phyloP scores from a whole-genome alignment of 1,284 basidiomycete species.

The Tilletia indica region DNA sequence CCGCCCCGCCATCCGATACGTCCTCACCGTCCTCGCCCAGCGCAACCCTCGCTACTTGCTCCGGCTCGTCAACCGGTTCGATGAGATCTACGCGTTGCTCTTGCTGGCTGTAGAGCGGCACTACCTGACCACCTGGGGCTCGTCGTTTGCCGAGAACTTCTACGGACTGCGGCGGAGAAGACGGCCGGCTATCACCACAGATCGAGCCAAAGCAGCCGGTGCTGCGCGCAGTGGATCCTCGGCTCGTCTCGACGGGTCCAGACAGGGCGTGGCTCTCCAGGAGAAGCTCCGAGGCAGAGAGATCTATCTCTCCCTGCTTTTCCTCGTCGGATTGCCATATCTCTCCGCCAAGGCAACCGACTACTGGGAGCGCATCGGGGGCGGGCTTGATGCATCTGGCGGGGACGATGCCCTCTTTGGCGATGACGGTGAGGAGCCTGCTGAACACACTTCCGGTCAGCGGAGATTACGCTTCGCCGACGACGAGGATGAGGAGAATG shows the following conservation, averaged over 20 bases:
- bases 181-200: constrained; percentile 61
- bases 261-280: constrained; percentile 17
- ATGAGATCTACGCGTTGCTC: constrained; percentile 86
- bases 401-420: constrained; percentile 61
- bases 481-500: background rate
- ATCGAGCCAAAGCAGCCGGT: constrained; percentile 21
- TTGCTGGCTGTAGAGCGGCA: constrained; percentile 87
- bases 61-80: constrained; percentile 86
- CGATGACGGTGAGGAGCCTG: constrained; percentile 29
- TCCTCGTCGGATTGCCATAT: constrained; percentile 82
- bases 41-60: constrained; percentile 89
- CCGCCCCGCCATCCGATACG: constrained; percentile 92
- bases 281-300: constrained; percentile 36
- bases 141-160: constrained; percentile 88
- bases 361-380: constrained; percentile 84
- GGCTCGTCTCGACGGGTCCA: background rate
- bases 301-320: constrained; percentile 30
- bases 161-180: constrained; percentile 80
- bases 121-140: constrained; percentile 78
- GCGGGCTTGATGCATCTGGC: constrained; percentile 64
- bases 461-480: constrained; percentile 12
- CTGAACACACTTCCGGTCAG: background rate
- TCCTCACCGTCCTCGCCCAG: constrained; percentile 87
- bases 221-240: background rate
- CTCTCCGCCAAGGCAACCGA: constrained; percentile 82